Base-by-base conservation (phyloP, 768 basidiomycete genomes). In the Mycena rosella region DNA sequence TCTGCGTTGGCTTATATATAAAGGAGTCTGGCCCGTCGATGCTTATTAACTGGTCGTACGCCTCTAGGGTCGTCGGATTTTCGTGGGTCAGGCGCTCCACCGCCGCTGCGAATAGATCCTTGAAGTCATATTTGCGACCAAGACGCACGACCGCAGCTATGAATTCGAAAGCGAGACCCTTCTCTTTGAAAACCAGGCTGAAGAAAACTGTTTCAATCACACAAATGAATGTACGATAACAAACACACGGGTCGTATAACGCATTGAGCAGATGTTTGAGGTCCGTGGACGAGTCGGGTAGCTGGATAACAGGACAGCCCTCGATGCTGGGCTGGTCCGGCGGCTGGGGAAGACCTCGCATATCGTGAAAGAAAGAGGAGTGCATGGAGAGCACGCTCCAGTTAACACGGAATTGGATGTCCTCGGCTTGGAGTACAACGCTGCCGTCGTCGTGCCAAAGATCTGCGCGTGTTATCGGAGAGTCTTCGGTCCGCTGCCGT, bases 401-500 rank as follows among this genome's bases (percentile, higher is more conserved):
- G 49, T 80, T 78, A 17, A 81, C 78, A 13, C 76, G 75, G 48
- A 80, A 80, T 15, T 64, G 65, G 61, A 73, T 78, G 7, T 44
- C 63, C 27, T 75, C 67, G 14, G 67, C 74, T 14, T 68, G 60
- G 13, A 80, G 72, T 52, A 80, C 47, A 42, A 80, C 67, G 45
- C 73, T 78, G 0, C 79, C 79, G n/a, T 80, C 79, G 2, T 76
- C 71, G 14, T 74, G 47, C 77, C 78, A 79, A 8, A 71, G 69
- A 5, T 72, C 51, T 10, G 70, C 71, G 26, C 61, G 72, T 44
- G 65, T 67, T 40, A 60, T 22, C 3, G 34, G 8, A 17, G 30
- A 13, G 17, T 52, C 24, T 7, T 65, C 56, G 2, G 36, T 48
- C 5, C 59, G 51, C 52, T 55, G 65, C 9, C 59, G 59, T 34